Conservation (phyloP, 805 yeast genomes). For the Wickerhamomyces bisporus region DNA sequence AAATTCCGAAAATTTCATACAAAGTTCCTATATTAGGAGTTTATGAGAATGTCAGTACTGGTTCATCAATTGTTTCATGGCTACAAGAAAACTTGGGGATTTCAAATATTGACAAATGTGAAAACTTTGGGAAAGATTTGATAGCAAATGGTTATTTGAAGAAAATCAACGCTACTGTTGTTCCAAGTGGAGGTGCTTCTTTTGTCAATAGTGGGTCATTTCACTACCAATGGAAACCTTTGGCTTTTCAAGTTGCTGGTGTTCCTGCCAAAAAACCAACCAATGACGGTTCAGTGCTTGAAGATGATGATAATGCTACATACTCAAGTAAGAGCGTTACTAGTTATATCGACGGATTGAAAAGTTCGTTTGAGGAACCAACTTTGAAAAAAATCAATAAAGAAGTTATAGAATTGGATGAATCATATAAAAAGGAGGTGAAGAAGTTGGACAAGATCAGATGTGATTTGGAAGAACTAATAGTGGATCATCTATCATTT, state of each 20-base stretch:
- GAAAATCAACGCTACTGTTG: slow-evolving; percentile 49
- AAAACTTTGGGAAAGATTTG: slow-evolving; percentile 69
- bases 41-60: slow-evolving; percentile 56
- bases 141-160: slow-evolving; percentile 55
- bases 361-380: slow-evolving; percentile 39
- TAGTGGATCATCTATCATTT: slow-evolving; percentile 66
- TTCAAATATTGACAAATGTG: slow-evolving; percentile 51
- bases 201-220: slow-evolving; percentile 74
- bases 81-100: slow-evolving; percentile 42
- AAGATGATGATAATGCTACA: slow-evolving; percentile 26
- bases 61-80: slow-evolving; percentile 59
- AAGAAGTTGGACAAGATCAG: slow-evolving; percentile 57
- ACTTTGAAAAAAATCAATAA: slow-evolving; percentile 45
- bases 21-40: slow-evolving; percentile 68
- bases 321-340: slow-evolving; percentile 11
- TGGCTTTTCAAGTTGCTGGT: slow-evolving; percentile 54
- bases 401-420: slow-evolving; percentile 57
- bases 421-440: slow-evolving; percentile 48
- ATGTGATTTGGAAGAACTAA: slow-evolving; percentile 67
- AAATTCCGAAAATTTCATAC: slow-evolving; percentile 48
- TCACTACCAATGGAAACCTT: slow-evolving; percentile 75
- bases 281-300: slow-evolving; percentile 13
- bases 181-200: slow-evolving; percentile 66
- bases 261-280: slow-evolving; percentile 17
- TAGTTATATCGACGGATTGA: slow-evolving; percentile 19